Evolutionary conservation across 2,329 filamentous ascomycete genomes (phyloP).

Genomic region (Penicillium vulpinum): DNA sequence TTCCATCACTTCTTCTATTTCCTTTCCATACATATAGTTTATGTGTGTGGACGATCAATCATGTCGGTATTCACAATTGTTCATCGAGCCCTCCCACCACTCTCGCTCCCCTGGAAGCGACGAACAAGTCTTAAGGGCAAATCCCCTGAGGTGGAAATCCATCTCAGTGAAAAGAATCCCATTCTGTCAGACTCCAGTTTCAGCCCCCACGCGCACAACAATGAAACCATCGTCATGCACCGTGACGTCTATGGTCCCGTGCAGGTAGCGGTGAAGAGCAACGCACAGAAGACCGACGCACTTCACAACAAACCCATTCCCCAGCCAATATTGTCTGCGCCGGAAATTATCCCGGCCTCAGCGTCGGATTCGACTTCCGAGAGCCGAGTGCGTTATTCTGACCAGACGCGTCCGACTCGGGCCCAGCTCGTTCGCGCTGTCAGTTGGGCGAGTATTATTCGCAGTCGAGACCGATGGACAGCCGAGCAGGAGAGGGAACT

Average conservation of each 20-base stretch:
- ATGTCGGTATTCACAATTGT: slow-evolving; percentile 25
- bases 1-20: not conserved
- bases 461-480: slow-evolving; percentile 30
- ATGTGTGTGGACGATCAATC: not conserved
- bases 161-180: not conserved
- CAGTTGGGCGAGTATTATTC: slow-evolving; percentile 35
- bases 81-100: slow-evolving; percentile 22
- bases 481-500: slow-evolving; percentile 32
- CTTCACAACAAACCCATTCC: not conserved
- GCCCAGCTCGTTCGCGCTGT: slow-evolving; percentile 26
- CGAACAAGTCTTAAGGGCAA: slow-evolving; percentile 18
- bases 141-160: slow-evolving; percentile 10
- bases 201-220: not conserved
- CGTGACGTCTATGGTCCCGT: slow-evolving; percentile 19
- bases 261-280: slow-evolving; percentile 28
- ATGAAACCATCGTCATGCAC: slow-evolving; percentile 11
- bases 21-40: not conserved
- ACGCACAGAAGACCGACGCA: slow-evolving; percentile 3
- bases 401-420: slow-evolving; percentile 13
- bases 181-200: not conserved
- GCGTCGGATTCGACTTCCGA: slow-evolving; percentile 13
- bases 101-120: slow-evolving; percentile 20
- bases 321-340: not conserved
- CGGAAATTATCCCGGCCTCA: not conserved
- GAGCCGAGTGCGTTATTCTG: slow-evolving; percentile 8